Conservation (phyloP, 2,329 filamentous ascomycete species). For the Colletotrichum sp. region DNA sequence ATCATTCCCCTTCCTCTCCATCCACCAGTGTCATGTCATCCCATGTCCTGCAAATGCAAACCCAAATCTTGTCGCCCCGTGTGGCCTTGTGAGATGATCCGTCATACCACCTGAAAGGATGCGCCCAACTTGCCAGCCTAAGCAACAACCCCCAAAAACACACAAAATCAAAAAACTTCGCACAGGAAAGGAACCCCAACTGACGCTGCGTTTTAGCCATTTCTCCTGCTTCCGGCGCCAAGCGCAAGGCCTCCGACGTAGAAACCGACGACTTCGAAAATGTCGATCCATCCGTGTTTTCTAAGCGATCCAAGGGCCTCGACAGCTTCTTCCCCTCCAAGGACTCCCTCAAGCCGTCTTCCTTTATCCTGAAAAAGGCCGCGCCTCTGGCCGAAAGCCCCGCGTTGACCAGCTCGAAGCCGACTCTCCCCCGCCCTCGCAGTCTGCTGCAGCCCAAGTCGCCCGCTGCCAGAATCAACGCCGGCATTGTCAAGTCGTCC, state of each 20-base stretch:
- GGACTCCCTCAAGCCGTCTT: slow-evolving; percentile 53
- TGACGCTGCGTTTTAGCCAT: slow-evolving; percentile 38
- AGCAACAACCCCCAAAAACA: not conserved
- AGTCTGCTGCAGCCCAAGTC: slow-evolving; percentile 58
- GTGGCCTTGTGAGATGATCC: not conserved
- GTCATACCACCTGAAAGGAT: not conserved
- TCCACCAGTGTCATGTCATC: not conserved
- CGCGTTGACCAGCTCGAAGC: slow-evolving; percentile 3
- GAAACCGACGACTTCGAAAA: slow-evolving; percentile 65
- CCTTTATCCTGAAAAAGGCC: slow-evolving; percentile 50
- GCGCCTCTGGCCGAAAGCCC: slow-evolving; percentile 30
- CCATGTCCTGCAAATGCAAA: not conserved
- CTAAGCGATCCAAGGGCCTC: slow-evolving; percentile 64
- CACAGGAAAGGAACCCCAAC: not conserved
- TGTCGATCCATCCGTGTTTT: slow-evolving; percentile 60
- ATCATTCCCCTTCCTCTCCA: not conserved
- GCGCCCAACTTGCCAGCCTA: slow-evolving; percentile 1
- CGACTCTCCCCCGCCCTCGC: slow-evolving; percentile 41
- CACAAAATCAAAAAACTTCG: not conserved
- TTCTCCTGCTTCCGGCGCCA: slow-evolving; percentile 45
- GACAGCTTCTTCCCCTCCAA: slow-evolving; percentile 45
- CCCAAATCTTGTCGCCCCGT: not conserved
- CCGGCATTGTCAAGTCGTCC: slow-evolving; percentile 50
- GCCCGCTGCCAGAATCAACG: slow-evolving; percentile 51
- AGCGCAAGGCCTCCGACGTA: slow-evolving; percentile 63